phyloP scores from a whole-genome alignment of 352 stramenopile species.

The Globisporangium emineosum region DNA sequence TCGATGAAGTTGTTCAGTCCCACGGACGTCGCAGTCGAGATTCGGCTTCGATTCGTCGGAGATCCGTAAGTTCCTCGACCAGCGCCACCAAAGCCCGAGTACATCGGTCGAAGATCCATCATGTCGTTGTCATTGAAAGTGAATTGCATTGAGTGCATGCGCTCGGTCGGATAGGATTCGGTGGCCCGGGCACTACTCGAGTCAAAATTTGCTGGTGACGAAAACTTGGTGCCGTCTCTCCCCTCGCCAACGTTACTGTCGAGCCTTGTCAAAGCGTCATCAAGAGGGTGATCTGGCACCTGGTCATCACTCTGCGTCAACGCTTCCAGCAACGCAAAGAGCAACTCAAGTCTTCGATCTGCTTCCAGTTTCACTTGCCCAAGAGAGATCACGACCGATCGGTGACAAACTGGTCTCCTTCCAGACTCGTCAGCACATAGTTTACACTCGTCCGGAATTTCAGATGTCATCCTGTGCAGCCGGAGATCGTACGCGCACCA shows the following conservation, averaged over 20 bases:
- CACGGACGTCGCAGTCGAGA: slow-evolving; percentile 69
- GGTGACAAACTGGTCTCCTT: slow-evolving; percentile 55
- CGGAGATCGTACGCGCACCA: slow-evolving; percentile 74
- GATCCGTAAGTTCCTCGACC: slow-evolving; percentile 27
- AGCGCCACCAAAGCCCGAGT: slow-evolving; percentile 41
- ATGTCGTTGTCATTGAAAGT: slow-evolving; percentile 52
- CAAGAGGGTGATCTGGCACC: slow-evolving; percentile 23
- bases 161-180: slow-evolving; percentile 45
- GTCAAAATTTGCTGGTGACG: slow-evolving; percentile 19
- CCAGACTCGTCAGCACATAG: slow-evolving; percentile 63
- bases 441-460: slow-evolving; percentile 42
- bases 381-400: slow-evolving; percentile 58
- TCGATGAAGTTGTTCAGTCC: slow-evolving; percentile 30
- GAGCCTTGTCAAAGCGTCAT: slow-evolving; percentile 23
- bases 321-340: slow-evolving; percentile 80
- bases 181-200: slow-evolving; percentile 17
- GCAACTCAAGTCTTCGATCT: slow-evolving; percentile 71
- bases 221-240: slow-evolving; percentile 14
- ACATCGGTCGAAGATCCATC: slow-evolving; percentile 58
- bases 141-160: slow-evolving; percentile 67
- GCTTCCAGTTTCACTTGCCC: slow-evolving; percentile 86
- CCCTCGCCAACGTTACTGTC: slow-evolving; percentile 32
- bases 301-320: slow-evolving; percentile 41
- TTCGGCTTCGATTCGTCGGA: slow-evolving; percentile 56
- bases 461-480: slow-evolving; percentile 40